Percentiles rank a stretch among this genome's conserved stretches.
Conservation (phyloP, 106 monocot genomes). For the Agapanthus africanus region DNA sequence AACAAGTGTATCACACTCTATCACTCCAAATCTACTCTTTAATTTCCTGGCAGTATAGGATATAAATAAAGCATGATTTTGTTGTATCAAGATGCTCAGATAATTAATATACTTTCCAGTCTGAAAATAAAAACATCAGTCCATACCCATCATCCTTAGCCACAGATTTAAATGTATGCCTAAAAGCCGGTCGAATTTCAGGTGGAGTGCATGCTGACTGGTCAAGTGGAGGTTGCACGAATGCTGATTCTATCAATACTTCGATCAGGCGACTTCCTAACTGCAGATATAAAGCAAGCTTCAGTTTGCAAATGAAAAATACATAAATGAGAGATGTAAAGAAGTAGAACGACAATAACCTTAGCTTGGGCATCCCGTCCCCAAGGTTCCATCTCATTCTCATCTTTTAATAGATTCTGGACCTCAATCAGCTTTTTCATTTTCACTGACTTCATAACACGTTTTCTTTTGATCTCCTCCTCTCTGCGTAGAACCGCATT, state of each 20-base stretch:
- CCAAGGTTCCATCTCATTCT: constrained; percentile 55
- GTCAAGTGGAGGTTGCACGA: constrained; percentile 58
- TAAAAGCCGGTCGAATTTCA: constrained; percentile 83
- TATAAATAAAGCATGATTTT: not conserved
- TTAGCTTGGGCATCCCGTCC: constrained; percentile 82
- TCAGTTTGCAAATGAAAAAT: not conserved
- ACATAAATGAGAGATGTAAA: constrained; percentile 3
- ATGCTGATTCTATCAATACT: constrained; percentile 75
- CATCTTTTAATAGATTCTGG: constrained; percentile 48
- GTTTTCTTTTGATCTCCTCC: constrained; percentile 34
- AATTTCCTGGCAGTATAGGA: constrained; percentile 34
- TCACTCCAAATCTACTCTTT: constrained; percentile 59
- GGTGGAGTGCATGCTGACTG: constrained; percentile 43
- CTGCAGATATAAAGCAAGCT: constrained; percentile 27
- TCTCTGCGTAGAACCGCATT: constrained; percentile 19
- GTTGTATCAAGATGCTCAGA: not conserved
- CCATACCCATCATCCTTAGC: constrained; percentile 59
- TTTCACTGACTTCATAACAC: constrained; percentile 45
- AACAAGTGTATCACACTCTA: constrained; percentile 77
- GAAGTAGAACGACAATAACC: constrained; percentile 25
- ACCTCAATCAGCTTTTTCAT: constrained; percentile 43
- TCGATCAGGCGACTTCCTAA: constrained; percentile 75
- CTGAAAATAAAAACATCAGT: not conserved
- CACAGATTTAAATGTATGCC: constrained; percentile 36
- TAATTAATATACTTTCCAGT: not conserved